Percentiles rank a stretch among this genome's conserved stretches.
Conservation (phyloP, 345 rosid species). For the Eucalyptus dawsonii region DNA sequence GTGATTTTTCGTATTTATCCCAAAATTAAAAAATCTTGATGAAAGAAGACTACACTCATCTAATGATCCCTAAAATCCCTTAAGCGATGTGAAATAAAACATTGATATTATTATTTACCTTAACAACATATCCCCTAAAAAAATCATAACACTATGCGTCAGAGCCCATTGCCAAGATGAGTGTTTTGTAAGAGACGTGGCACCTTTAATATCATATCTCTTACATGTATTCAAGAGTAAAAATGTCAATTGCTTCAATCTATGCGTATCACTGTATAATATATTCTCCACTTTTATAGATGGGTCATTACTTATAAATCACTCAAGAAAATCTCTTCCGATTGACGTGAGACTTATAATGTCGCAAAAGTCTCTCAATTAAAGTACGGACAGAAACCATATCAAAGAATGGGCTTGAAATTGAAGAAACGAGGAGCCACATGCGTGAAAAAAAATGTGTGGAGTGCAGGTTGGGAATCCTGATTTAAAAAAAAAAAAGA, state of each 20-base stretch:
- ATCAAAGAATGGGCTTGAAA: neutral
- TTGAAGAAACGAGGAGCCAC: neutral
- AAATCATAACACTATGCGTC: neutral
- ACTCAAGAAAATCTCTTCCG: neutral
- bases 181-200: neutral
- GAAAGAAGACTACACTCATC: neutral
- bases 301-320: neutral
- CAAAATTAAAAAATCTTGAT: neutral
- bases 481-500: fast-evolving
- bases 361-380: neutral
- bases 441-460: neutral
- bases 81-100: neutral
- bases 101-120: neutral
- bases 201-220: neutral
- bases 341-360: neutral
- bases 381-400: neutral
- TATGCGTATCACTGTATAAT: neutral
- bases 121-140: neutral
- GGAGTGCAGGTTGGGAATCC: neutral
- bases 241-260: neutral
- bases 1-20: neutral
- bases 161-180: neutral
- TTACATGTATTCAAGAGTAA: neutral
- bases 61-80: neutral
- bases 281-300: neutral